Evolutionary conservation across 805 yeast genomes (phyloP), one percentile per base, ranked within the genome.

Genomic region (Pichia manshurica): DNA sequence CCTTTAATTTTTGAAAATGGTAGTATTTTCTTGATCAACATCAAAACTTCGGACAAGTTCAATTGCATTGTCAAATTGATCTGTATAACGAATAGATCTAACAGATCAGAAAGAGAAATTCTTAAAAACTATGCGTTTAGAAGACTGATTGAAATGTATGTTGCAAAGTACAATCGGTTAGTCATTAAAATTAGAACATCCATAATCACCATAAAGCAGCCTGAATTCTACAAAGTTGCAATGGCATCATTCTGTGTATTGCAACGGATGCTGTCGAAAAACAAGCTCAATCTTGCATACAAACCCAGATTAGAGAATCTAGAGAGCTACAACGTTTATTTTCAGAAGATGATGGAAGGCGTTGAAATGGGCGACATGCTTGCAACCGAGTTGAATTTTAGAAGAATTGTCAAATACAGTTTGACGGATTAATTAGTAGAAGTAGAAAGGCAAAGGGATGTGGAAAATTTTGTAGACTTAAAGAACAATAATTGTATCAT

Each of bases 1-100:
- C 70, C 70, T 7, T 23, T 66, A 15, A 46, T 62, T 6, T 49
- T 63, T 37, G 66, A 63, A 44, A 61, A 56, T 45, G 66, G 65
- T 9, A 49, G 54, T 7, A 51, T 59, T 1, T 63, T 58, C 47
- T 47, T 66, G 39, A 55, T 66, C 33, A 64, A 65, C 44, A 54
- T 63, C 23, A 52, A 52, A 31, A 53, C 58, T 1, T 45, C 33
- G 12, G 57, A 56, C 38, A 56, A 52, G 16, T 48, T 45, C n/a
- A 44, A 51, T 17, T 45, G 49, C 28, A 39, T 22, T 17, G 51
- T 54, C 13, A 54, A 48, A 5, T 54, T 64, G 9, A 49, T 63
- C 35, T 64, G 62, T 39, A 58, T 65, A 2, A 51, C 61, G 4
- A 52, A 54, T 48, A 50, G 62, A 44, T 16, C 56, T 29, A 46